Conservation (phyloP, 176 grass and related monocot species). For the Chrysopogon serrulatus region DNA sequence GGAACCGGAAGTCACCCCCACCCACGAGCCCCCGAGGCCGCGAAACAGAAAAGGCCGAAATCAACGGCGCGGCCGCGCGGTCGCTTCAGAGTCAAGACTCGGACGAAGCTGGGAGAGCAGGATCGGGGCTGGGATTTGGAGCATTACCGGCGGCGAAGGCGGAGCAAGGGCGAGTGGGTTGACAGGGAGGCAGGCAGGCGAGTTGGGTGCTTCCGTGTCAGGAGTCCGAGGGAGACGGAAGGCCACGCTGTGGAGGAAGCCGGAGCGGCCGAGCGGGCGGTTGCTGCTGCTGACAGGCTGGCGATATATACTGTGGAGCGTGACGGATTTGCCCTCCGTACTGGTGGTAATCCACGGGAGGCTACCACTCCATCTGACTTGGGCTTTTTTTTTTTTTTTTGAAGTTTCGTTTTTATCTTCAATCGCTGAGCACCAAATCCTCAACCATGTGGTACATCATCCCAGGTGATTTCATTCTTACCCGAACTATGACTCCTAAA, state of each 20-base stretch:
- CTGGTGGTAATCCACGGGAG: neutral
- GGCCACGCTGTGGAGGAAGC: neutral
- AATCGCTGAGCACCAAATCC: no score
- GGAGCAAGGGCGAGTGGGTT: neutral
- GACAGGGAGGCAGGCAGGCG: neutral
- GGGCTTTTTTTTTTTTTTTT: no score
- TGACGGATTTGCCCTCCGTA: neutral
- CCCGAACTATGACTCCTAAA: no score
- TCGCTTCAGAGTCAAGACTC: neutral
- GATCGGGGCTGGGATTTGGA: neutral
- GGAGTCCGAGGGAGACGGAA: neutral
- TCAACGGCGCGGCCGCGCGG: neutral
- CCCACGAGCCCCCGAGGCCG: neutral
- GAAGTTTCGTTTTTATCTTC: no score
- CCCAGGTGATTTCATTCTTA: no score
- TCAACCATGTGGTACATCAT: no score
- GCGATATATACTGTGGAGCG: neutral
- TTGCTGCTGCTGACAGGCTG: neutral
- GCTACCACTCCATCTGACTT: neutral
- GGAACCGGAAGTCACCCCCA: neutral
- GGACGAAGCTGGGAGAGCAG: neutral
- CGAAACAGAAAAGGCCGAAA: neutral
- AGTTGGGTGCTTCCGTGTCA: neutral
- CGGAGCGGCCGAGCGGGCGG: neutral
- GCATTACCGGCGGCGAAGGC: constrained; percentile 23